These are phyloP conservation scores for Oropetium thomaeum DNA, from an alignment of 176 grass and related monocot species.

Conservation along the genomic window DNA sequence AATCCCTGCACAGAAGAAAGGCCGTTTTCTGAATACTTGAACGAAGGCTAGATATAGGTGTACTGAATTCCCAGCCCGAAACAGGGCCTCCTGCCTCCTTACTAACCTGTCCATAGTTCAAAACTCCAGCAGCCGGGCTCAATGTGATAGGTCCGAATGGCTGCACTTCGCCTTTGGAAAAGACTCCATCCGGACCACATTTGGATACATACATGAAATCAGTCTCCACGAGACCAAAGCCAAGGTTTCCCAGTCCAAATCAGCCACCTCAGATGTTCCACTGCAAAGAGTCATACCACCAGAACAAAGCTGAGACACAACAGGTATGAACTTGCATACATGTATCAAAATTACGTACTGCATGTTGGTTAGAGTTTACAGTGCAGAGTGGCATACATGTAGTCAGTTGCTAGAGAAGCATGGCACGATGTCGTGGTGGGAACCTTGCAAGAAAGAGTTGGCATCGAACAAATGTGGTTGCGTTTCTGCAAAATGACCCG, in stretches of 20 bases:
- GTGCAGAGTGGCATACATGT: slow-evolving; percentile 44
- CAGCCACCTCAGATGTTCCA: slow-evolving; percentile 45
- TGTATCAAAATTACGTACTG: background rate
- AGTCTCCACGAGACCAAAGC: slow-evolving; percentile 63
- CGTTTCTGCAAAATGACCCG: slow-evolving; percentile 37
- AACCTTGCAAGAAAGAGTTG: slow-evolving; percentile 29
- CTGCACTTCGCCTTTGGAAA: slow-evolving; percentile 62
- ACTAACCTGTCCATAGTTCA: slow-evolving; percentile 93
- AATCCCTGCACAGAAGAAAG: slow-evolving; percentile 52
- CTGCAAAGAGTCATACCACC: slow-evolving; percentile 23
- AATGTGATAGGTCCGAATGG: slow-evolving; percentile 68
- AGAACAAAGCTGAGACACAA: background rate
- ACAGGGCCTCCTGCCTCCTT: background rate
- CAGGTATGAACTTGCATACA: background rate
- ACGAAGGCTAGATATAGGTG: background rate
- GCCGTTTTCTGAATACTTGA: background rate
- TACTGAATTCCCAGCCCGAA: background rate
- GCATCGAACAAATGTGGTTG: slow-evolving; percentile 31
- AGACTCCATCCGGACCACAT: slow-evolving; percentile 59
- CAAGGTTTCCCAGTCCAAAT: slow-evolving; percentile 83
- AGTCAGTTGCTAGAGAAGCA: slow-evolving; percentile 45
- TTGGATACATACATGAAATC: slow-evolving; percentile 78
- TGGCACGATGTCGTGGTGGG: slow-evolving; percentile 26
- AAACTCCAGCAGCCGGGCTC: slow-evolving; percentile 69
- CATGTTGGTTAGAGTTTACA: background rate